Evolutionary conservation across 106 monocot species (phyloP).

Genomic region (Allium fistulosum): DNA sequence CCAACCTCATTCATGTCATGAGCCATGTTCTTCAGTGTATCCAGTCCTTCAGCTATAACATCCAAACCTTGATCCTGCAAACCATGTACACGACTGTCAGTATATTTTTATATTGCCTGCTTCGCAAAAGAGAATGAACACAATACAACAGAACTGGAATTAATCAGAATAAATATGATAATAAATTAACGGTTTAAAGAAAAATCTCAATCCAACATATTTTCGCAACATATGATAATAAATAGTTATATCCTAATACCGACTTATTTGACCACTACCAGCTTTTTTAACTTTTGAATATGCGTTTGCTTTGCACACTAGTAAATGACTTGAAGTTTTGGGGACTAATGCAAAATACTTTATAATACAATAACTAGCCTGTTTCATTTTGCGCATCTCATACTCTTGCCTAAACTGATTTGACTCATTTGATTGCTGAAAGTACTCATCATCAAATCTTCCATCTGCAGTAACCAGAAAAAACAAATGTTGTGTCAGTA

Average conservation of each 20-base stretch:
- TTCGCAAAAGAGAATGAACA: no score
- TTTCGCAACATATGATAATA: no score
- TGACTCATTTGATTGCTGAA: constrained; percentile 86
- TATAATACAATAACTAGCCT: constrained; percentile 38
- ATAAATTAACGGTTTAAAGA: no score
- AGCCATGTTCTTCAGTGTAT: constrained; percentile 95
- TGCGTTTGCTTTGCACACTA: no score
- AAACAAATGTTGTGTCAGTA: no score
- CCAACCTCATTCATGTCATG: constrained; percentile 95
- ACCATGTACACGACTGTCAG: background rate
- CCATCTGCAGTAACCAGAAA: constrained; percentile 56
- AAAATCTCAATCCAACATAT: no score
- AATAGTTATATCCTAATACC: no score
- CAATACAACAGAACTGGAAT: no score
- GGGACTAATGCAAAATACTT: background rate
- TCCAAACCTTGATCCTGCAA: constrained; percentile 97
- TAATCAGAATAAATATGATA: background rate
- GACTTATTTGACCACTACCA: no score
- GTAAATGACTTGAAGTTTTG: background rate
- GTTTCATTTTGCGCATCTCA: constrained; percentile 96
- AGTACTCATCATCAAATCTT: constrained; percentile 71
- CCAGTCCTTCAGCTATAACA: constrained; percentile 85
- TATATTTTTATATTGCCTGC: no score
- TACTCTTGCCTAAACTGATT: constrained; percentile 80
- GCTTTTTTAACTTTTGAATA: no score